Percentiles rank a stretch among this genome's conserved stretches.
phyloP scores from a whole-genome alignment of 345 rosid species.

The Camelina hispida region DNA sequence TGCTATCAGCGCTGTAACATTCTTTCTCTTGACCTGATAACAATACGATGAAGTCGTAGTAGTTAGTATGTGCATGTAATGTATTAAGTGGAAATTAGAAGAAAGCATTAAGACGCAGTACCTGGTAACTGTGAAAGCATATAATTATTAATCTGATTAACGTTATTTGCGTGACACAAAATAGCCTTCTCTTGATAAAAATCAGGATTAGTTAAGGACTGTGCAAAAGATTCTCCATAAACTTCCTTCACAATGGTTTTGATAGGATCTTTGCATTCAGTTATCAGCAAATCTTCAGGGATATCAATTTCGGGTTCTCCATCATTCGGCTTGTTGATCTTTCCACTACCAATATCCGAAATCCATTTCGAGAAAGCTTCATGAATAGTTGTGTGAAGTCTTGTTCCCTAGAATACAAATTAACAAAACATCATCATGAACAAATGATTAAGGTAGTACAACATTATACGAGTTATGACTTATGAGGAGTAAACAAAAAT shows the following conservation, averaged over 20 bases:
- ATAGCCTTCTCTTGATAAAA: not conserved
- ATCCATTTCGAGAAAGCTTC: slow-evolving; percentile 19
- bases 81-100: not conserved
- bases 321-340: not conserved
- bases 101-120: not conserved
- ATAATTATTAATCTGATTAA: slow-evolving; percentile 17
- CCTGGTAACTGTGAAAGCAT: slow-evolving; percentile 23
- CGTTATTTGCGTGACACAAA: not conserved
- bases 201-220: not conserved
- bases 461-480: too few species aligned
- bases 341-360: not conserved
- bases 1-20: slow-evolving; percentile 12
- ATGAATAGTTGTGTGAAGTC: slow-evolving; percentile 2
- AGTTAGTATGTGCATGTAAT: not conserved
- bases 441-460: not conserved
- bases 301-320: slow-evolving; percentile 3
- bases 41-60: not conserved
- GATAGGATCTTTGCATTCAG: not conserved
- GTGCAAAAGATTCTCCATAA: slow-evolving; percentile 17
- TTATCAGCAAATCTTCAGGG: slow-evolving; percentile 11
- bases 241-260: slow-evolving; percentile 6
- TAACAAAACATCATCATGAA: not conserved
- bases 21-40: slow-evolving; percentile 14
- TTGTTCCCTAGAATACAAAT: slow-evolving; percentile 12
- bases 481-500: not conserved